Evolutionary conservation across 805 yeast genomes (phyloP).

Genomic region (Phaffomyces antillensis): DNA sequence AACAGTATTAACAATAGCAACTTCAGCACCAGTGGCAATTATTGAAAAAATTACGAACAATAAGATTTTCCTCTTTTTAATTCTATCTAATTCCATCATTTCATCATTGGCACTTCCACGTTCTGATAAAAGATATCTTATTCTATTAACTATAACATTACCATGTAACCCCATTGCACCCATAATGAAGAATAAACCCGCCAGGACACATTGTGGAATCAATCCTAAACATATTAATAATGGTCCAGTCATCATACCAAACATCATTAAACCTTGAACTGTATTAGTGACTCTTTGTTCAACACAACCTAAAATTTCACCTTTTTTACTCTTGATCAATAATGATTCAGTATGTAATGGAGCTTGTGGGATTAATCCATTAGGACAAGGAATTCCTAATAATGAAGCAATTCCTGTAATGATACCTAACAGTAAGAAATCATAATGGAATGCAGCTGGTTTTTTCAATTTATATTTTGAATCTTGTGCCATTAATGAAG

Average conservation of each 20-base stretch:
- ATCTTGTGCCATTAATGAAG: conserved; percentile 87
- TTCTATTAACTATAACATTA: conserved; percentile 55
- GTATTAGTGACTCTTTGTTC: conserved; percentile 88
- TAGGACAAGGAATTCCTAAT: conserved; percentile 91
- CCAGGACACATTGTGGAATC: conserved; percentile 88
- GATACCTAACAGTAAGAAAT: conserved; percentile 73
- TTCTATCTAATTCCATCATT: conserved; percentile 22
- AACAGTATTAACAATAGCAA: conserved; percentile 74
- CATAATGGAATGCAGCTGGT: conserved; percentile 92
- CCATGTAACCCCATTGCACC: conserved; percentile 71
- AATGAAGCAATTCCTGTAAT: conserved; percentile 86
- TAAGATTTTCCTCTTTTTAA: conserved; percentile 33
- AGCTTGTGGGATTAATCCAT: conserved; percentile 95
- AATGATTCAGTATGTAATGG: conserved; percentile 84
- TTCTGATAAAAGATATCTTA: conserved; percentile 50
- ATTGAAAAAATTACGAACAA: conserved; percentile 53
- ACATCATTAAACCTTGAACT: conserved; percentile 72
- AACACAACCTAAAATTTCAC: conserved; percentile 42
- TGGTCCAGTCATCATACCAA: conserved; percentile 89
- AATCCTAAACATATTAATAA: conserved; percentile 69
- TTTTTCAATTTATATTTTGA: conserved; percentile 73
- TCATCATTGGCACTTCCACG: conserved; percentile 3
- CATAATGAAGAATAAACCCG: conserved; percentile 92
- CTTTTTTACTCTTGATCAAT: conserved; percentile 36
- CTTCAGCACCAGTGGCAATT: conserved; percentile 70